These are phyloP conservation scores for Hypoxylon sp. DNA, from an alignment of 2,329 filamentous ascomycete species.

Conservation along the genomic window DNA sequence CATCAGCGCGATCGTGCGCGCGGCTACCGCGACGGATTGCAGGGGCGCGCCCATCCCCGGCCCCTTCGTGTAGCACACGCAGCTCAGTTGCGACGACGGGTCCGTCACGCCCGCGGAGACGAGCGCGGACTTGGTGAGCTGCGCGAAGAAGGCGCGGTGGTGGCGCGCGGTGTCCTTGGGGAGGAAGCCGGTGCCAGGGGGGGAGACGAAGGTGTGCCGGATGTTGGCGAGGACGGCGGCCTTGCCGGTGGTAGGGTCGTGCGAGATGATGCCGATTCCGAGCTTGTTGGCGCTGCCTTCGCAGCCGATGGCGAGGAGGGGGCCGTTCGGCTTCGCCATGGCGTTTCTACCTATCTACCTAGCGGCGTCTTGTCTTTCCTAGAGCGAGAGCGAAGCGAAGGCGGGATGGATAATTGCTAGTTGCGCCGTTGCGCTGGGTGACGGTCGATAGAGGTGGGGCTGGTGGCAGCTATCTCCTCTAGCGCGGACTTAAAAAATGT, in stretches of 20 bases:
- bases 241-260: conserved; percentile 69
- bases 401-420: no score
- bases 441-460: conserved; percentile 8
- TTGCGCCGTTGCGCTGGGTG: conserved; percentile 4
- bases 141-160: conserved; percentile 87
- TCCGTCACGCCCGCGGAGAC: conserved; percentile 72
- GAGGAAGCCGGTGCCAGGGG: conserved; percentile 93
- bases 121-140: conserved; percentile 84
- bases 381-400: neutral
- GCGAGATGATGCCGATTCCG: conserved; percentile 91
- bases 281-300: conserved; percentile 99
- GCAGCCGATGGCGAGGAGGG: conserved; percentile 71
- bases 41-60: conserved; percentile 97
- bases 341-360: neutral
- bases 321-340: conserved; percentile 41
- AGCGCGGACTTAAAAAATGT: conserved; percentile 1
- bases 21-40: conserved; percentile 87
- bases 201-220: conserved; percentile 92
- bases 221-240: conserved; percentile 90
- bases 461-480: neutral
- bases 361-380: neutral
- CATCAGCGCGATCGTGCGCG: conserved; percentile 83
- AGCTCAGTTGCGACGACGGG: conserved; percentile 78
- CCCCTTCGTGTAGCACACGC: conserved; percentile 95
- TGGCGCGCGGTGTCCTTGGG: conserved; percentile 96